phyloP scores from a whole-genome alignment of 768 basidiomycete species.

The Phlebiopsis flavidoalba region DNA sequence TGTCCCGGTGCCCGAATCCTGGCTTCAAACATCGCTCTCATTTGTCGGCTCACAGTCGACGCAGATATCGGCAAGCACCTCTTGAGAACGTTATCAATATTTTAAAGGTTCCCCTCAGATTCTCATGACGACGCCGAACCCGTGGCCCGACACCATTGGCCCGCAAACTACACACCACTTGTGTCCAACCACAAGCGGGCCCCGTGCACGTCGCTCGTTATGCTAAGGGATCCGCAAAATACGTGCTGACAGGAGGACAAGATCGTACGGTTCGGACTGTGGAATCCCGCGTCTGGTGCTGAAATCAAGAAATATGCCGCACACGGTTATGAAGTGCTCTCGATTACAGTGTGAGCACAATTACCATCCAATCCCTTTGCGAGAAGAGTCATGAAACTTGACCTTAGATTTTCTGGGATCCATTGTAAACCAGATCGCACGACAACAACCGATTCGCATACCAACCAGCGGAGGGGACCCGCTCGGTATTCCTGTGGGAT shows the following conservation, averaged over 20 bases:
- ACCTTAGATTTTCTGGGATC: conserved; percentile 5
- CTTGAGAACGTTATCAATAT: no score
- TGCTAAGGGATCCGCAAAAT: conserved; percentile 82
- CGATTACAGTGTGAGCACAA: conserved; percentile 75
- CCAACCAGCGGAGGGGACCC: conserved; percentile 92
- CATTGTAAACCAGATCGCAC: conserved; percentile 51
- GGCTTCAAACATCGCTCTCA: no score
- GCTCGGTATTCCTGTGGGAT: conserved; percentile 93
- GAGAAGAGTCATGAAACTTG: conserved; percentile 11
- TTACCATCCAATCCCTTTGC: background rate
- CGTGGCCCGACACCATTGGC: conserved; percentile 43
- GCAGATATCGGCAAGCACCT: no score
- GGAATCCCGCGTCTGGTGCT: conserved; percentile 84
- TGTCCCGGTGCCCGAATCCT: no score
- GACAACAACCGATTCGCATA: conserved; percentile 95
- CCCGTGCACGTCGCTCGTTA: conserved; percentile 90
- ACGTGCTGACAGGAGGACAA: conserved; percentile 89
- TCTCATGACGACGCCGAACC: conserved; percentile 21
- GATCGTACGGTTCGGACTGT: conserved; percentile 86
- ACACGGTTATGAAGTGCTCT: conserved; percentile 94
- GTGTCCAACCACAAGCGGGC: conserved; percentile 70
- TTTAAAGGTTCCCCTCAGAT: no score
- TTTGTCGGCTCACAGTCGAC: no score
- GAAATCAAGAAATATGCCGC: conserved; percentile 89
- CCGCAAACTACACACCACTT: conserved; percentile 57